These are phyloP conservation scores for Pleurotus citrinopileatus DNA, from an alignment of 768 basidiomycete genomes.

Conservation along the genomic window DNA sequence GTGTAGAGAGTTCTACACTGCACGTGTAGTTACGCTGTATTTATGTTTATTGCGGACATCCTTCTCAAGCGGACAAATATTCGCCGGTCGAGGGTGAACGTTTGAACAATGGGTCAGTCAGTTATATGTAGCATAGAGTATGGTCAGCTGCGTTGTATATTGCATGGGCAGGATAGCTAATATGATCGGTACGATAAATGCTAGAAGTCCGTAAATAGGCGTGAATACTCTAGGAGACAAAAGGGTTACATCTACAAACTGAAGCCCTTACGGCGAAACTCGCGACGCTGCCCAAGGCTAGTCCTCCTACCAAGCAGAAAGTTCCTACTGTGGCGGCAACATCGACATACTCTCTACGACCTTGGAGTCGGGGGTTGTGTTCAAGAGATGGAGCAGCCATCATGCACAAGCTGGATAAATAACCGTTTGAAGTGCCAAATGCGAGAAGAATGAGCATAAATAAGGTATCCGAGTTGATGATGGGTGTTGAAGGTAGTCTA, in stretches of 20 bases:
- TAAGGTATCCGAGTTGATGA: conserved; percentile 73
- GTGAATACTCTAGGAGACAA: conserved; percentile 25
- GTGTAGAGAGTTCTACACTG: too few species aligned
- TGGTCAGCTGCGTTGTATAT: neutral
- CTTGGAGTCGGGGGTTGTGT: conserved; percentile 72
- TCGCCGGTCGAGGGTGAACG: neutral
- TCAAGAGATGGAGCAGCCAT: conserved; percentile 80
- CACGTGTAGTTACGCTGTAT: neutral
- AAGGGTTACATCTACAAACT: conserved; percentile 77
- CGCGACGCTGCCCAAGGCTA: conserved; percentile 69
- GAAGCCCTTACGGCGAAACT: conserved; percentile 78
- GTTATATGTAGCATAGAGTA: neutral
- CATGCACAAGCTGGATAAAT: conserved; percentile 73
- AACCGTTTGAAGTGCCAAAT: conserved; percentile 84
- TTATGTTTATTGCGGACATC: neutral
- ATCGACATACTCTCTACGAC: conserved; percentile 76
- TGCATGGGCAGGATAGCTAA: neutral
- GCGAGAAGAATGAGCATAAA: conserved; percentile 72
- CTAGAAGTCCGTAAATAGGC: too few species aligned
- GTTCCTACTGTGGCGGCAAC: conserved; percentile 78
- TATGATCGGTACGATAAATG: neutral
- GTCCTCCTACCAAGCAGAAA: conserved; percentile 76
- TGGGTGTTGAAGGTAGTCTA: conserved; percentile 29
- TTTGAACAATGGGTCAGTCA: neutral
- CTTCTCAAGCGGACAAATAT: neutral